A percentile compares a stretch with the other conserved stretches of the same genome.
Evolutionary conservation across 78 protist genomes (phyloP).

Genomic region (Protostelium mycophagum): DNA sequence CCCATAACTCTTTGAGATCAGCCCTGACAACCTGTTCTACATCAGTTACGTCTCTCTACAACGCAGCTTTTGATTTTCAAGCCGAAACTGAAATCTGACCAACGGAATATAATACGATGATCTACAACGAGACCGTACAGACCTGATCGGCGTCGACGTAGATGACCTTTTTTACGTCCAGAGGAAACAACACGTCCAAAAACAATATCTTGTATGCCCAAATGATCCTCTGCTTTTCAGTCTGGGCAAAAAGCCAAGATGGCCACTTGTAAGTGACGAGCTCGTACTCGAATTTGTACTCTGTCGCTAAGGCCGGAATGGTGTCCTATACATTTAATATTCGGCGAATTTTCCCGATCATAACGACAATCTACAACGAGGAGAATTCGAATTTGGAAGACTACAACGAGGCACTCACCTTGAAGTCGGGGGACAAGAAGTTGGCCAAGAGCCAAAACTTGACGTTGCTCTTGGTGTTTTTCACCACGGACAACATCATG

Average conservation of each 20-base stretch:
- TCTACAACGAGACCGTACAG: neutral
- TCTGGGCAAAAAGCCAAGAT: constrained; percentile 86
- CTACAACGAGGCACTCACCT: constrained; percentile 1
- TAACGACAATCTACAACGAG: neutral
- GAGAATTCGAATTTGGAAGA: neutral
- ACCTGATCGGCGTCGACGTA: constrained; percentile 97
- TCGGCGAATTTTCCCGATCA: neutral
- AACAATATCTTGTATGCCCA: constrained; percentile 98
- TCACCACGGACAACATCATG: constrained; percentile 89
- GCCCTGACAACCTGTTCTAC: constrained; percentile 67
- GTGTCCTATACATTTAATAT: too few species aligned
- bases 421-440: constrained; percentile 87
- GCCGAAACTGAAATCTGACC: neutral
- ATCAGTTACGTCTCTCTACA: neutral
- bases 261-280: constrained; percentile 98
- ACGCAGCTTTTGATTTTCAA: too few species aligned
- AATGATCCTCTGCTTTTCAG: constrained; percentile 93
- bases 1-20: constrained; percentile 91
- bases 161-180: constrained; percentile 74
- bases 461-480: constrained; percentile 69
- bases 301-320: constrained; percentile 62
- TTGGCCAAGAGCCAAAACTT: constrained; percentile 95
- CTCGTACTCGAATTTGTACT: constrained; percentile 78
- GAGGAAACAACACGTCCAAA: constrained; percentile 98
- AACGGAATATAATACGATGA: neutral